phyloP scores from a whole-genome alignment of 2,329 filamentous ascomycete species.

The Pleochaeta shiraiana region DNA sequence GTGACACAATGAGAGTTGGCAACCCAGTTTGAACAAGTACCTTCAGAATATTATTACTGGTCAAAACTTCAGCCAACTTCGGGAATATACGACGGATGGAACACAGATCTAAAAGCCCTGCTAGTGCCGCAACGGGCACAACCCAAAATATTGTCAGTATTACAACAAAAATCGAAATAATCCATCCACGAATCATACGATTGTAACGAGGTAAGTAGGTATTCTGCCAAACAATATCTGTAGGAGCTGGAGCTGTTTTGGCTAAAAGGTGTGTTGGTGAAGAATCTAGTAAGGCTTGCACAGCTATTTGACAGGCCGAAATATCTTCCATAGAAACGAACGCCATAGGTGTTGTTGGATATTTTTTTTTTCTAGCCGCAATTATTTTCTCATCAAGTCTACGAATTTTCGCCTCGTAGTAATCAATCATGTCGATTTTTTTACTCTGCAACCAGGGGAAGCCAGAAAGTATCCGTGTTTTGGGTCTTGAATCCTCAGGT shows the following conservation, averaged over 20 bases:
- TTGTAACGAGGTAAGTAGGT: slow-evolving; percentile 60
- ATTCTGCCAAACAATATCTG: slow-evolving; percentile 89
- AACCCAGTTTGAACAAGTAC: slow-evolving; percentile 72
- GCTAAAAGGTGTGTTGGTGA: slow-evolving; percentile 70
- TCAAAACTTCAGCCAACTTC: slow-evolving; percentile 41
- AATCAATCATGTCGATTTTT: slow-evolving; percentile 76
- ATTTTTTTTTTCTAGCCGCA: slow-evolving; percentile 50
- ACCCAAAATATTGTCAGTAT: slow-evolving; percentile 79
- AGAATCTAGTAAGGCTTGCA: slow-evolving; percentile 84
- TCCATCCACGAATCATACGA: slow-evolving; percentile 61
- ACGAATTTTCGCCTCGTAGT: slow-evolving; percentile 73
- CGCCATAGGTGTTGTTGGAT: slow-evolving; percentile 58
- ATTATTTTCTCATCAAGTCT: slow-evolving; percentile 55
- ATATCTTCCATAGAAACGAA: slow-evolving; percentile 98
- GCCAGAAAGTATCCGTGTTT: slow-evolving; percentile 57
- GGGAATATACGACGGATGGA: slow-evolving; percentile 56
- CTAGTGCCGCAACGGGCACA: slow-evolving; percentile 56
- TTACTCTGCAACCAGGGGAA: slow-evolving; percentile 47
- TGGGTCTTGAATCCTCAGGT: slow-evolving; percentile 35
- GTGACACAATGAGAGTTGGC: slow-evolving; percentile 63
- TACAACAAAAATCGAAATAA: slow-evolving; percentile 62
- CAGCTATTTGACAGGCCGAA: slow-evolving; percentile 80
- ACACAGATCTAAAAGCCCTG: slow-evolving; percentile 59
- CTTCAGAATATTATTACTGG: slow-evolving; percentile 43
- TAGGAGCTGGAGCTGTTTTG: slow-evolving; percentile 66